Evolutionary conservation across 495 filamentous ascomycete genomes (phyloP).

Genomic region (Barbatosphaeria neglecta): DNA sequence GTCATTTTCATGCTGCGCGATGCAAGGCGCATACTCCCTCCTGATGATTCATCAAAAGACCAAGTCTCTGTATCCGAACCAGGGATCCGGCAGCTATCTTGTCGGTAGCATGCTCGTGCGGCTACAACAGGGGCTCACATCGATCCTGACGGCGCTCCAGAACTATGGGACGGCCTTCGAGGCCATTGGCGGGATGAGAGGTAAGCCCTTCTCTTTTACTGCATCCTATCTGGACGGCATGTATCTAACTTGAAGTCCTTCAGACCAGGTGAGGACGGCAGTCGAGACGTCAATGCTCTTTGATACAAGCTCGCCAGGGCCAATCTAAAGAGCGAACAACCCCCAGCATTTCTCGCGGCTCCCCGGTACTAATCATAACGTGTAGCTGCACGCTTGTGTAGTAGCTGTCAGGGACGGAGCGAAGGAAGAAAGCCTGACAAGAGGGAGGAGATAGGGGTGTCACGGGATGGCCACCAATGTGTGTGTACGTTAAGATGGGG

Average conservation of each 20-base stretch:
- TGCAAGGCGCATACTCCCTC: conserved; percentile 52
- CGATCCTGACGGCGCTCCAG: conserved; percentile 36
- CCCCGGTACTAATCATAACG: no score
- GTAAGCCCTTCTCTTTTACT: conserved; percentile 19
- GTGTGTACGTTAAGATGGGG: no score
- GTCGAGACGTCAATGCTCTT: not conserved
- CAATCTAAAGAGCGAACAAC: not conserved
- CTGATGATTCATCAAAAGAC: conserved; percentile 45
- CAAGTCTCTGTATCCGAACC: conserved; percentile 28
- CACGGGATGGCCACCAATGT: no score
- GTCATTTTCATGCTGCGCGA: conserved; percentile 48
- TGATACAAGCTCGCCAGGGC: not conserved
- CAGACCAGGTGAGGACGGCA: not conserved
- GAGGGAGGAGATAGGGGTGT: no score
- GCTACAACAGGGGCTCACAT: conserved; percentile 40
- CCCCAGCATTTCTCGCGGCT: no score
- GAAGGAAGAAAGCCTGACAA: no score
- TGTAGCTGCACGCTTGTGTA: no score
- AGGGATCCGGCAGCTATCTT: conserved; percentile 19
- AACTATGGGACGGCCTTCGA: conserved; percentile 51
- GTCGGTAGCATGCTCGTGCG: conserved; percentile 37
- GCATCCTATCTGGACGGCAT: no score
- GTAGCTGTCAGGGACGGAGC: no score
- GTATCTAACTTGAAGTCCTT: not conserved
- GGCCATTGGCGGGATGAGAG: conserved; percentile 51